A percentile compares a stretch with the other conserved stretches of the same genome.
Evolutionary conservation across 2,329 filamentous ascomycete species (phyloP).

Genomic region (Colletotrichum acutatum): DNA sequence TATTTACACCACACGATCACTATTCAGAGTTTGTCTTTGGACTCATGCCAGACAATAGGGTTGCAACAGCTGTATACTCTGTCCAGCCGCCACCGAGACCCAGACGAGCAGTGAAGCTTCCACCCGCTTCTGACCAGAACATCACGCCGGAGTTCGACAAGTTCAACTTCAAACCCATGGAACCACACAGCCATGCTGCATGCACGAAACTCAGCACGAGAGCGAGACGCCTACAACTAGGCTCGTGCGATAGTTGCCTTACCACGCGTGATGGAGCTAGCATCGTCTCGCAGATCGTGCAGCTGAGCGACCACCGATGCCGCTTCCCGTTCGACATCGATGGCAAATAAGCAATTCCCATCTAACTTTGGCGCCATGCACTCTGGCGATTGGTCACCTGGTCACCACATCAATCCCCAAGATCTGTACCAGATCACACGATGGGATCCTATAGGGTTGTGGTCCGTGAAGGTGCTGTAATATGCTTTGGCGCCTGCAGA

Average conservation of each 20-base stretch:
- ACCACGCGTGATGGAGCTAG: not conserved
- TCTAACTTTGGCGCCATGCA: not conserved
- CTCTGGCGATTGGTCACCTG: not conserved
- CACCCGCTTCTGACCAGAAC: not conserved
- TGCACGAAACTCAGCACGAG: not conserved
- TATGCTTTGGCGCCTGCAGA: conserved; percentile 6
- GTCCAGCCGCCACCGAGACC: not conserved
- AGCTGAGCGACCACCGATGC: conserved; percentile 1
- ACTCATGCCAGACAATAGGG: conserved; percentile 2
- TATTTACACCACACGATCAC: not conserved
- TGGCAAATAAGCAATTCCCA: not conserved
- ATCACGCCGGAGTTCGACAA: not conserved
- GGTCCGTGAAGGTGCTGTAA: not conserved
- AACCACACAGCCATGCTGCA: not conserved
- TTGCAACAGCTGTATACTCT: not conserved
- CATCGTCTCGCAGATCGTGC: not conserved
- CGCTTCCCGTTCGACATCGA: not conserved
- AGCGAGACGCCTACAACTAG: conserved; percentile 14
- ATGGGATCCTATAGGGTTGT: not conserved
- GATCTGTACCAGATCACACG: not conserved
- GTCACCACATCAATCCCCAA: not conserved
- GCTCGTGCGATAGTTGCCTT: not conserved
- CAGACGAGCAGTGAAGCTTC: not conserved
- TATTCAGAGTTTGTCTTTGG: not conserved
- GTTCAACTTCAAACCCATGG: not conserved